A percentile compares a stretch with the other conserved stretches of the same genome.
phyloP scores from a whole-genome alignment of 495 filamentous ascomycete genomes.

The Sordaria brevicollis region DNA sequence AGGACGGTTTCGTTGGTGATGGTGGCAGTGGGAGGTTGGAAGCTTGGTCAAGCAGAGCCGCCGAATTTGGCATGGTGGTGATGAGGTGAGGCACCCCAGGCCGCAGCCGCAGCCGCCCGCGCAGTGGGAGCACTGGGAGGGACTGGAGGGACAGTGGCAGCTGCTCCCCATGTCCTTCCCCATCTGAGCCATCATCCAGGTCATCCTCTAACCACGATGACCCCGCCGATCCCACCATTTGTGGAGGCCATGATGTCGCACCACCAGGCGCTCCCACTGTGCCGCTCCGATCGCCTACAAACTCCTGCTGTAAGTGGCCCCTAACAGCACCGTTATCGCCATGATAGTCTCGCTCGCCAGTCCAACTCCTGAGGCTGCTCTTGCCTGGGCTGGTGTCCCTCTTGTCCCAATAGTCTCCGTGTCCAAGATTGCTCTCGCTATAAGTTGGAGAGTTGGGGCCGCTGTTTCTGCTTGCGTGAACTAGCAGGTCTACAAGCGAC shows the following conservation, averaged over 20 bases:
- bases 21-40: slow-evolving; percentile 29
- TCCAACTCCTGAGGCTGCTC: neutral
- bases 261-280: slow-evolving; percentile 5
- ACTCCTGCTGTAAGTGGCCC: neutral
- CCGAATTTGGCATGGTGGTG: slow-evolving; percentile 1
- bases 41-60: slow-evolving; percentile 15
- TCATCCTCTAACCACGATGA: neutral
- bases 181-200: neutral
- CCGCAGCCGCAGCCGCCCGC: slow-evolving; percentile 2
- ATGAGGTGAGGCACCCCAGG: neutral
- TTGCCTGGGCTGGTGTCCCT: slow-evolving; percentile 19
- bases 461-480: slow-evolving; percentile 25
- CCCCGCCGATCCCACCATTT: neutral
- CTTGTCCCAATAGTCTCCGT: slow-evolving; percentile 20
- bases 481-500: slow-evolving; percentile 63
- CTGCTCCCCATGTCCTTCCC: neutral
- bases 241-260: slow-evolving; percentile 24
- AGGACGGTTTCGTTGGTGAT: slow-evolving; percentile 26
- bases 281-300: neutral
- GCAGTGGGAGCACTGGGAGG: neutral
- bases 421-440: slow-evolving; percentile 3
- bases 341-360: neutral
- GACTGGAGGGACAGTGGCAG: slow-evolving; percentile 10
- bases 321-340: neutral
- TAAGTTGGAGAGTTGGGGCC: slow-evolving; percentile 7